phyloP scores from a whole-genome alignment of 352 stramenopile genomes.

The Thraustotheca clavata region DNA sequence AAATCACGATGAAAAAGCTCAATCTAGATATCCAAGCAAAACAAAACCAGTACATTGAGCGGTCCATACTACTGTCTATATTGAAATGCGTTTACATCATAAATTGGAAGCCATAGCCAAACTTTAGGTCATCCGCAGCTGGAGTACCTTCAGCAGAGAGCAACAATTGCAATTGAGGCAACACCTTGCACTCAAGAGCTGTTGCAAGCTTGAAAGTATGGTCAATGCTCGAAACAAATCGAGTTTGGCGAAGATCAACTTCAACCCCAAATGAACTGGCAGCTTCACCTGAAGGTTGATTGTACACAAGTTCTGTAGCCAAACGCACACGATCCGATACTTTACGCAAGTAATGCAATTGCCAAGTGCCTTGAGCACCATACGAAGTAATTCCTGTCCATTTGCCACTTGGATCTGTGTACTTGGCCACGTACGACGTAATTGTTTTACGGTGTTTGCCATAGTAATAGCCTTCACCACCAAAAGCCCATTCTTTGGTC shows the following conservation, averaged over 20 bases:
- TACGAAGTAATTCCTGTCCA: conserved; percentile 69
- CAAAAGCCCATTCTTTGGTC: conserved; percentile 64
- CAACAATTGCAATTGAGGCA: conserved; percentile 80
- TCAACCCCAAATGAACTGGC: conserved; percentile 75
- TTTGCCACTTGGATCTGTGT: conserved; percentile 36
- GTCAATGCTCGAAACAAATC: conserved; percentile 76
- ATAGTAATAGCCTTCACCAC: conserved; percentile 83
- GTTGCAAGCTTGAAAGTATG: conserved; percentile 75
- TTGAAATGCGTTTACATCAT: conserved; percentile 14
- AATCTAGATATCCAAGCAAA: conserved; percentile 5
- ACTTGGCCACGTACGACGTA: conserved; percentile 76
- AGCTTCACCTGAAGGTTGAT: conserved; percentile 71
- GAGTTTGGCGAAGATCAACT: conserved; percentile 75
- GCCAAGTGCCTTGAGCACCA: conserved; percentile 70
- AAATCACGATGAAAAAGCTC: conserved; percentile 1
- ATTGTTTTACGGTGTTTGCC: conserved; percentile 83
- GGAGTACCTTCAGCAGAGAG: conserved; percentile 79
- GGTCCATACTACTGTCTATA: not conserved
- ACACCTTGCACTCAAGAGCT: conserved; percentile 72
- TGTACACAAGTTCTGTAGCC: conserved; percentile 81
- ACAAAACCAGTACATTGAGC: no score
- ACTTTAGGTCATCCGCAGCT: conserved; percentile 85
- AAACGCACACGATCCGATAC: conserved; percentile 74
- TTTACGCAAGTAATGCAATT: conserved; percentile 83
- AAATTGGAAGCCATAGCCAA: conserved; percentile 63